Evolutionary conservation across 305 asterid species (phyloP).

Genomic region (Solanum chacoense): DNA sequence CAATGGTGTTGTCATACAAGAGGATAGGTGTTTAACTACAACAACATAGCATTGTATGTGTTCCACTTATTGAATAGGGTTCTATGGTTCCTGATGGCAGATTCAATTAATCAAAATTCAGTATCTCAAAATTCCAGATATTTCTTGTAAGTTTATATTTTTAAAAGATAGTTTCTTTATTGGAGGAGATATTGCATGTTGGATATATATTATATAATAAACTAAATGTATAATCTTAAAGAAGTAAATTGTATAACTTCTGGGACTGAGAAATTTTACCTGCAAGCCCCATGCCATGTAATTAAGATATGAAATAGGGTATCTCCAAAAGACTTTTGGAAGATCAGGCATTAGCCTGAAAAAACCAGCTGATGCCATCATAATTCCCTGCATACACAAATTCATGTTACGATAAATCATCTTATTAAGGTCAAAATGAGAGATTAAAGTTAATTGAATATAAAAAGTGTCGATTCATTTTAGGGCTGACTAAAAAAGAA

Average conservation of each 20-base stretch:
- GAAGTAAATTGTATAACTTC: background rate
- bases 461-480: background rate
- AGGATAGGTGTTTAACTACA: too few species aligned
- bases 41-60: too few species aligned
- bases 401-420: background rate
- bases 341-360: slow-evolving; percentile 57
- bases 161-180: too few species aligned
- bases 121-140: too few species aligned
- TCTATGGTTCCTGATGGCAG: too few species aligned
- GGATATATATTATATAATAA: too few species aligned
- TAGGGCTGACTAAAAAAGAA: background rate
- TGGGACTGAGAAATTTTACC: slow-evolving; percentile 17
- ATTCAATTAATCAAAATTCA: too few species aligned
- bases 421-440: background rate
- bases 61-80: too few species aligned
- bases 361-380: slow-evolving; percentile 90
- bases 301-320: slow-evolving; percentile 73
- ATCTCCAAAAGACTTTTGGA: slow-evolving; percentile 65
- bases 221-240: too few species aligned
- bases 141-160: too few species aligned
- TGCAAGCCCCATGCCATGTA: slow-evolving; percentile 85
- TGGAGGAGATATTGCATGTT: too few species aligned
- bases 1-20: too few species aligned
- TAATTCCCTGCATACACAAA: slow-evolving; percentile 45
- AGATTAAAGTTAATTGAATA: background rate